These are phyloP conservation scores for Pseudogymnoascus sp. DNA, from an alignment of 2,329 filamentous ascomycete species.

Conservation along the genomic window DNA sequence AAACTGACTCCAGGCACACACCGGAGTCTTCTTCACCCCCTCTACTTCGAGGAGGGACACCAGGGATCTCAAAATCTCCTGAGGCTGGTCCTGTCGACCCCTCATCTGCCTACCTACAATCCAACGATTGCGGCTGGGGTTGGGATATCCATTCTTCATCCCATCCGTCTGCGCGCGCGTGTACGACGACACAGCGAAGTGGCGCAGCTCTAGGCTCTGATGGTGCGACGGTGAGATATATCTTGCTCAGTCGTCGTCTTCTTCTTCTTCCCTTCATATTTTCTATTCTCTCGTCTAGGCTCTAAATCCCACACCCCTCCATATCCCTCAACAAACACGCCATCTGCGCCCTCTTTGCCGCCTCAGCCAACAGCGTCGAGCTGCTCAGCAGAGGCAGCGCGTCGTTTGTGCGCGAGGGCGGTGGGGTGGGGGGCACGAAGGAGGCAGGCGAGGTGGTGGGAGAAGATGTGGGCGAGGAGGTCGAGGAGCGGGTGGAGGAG, in stretches of 20 bases:
- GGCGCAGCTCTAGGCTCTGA: too few species aligned
- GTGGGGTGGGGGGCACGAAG: background rate
- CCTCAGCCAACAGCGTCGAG: constrained; percentile 81
- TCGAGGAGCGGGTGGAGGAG: background rate
- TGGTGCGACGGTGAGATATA: too few species aligned
- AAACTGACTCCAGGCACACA: too few species aligned
- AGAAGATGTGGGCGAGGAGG: background rate
- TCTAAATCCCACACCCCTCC: constrained; percentile 37
- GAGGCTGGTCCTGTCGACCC: too few species aligned
- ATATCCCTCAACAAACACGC: constrained; percentile 81
- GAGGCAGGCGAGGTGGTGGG: background rate
- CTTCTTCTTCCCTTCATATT: constrained; percentile 23
- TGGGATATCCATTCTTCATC: too few species aligned
- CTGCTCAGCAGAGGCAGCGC: constrained; percentile 62
- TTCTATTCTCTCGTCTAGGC: background rate
- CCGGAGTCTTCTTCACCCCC: too few species aligned
- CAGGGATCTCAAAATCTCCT: too few species aligned
- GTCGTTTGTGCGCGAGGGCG: constrained; percentile 33
- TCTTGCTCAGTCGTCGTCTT: background rate
- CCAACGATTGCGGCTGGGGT: too few species aligned
- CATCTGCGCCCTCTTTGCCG: constrained; percentile 86
- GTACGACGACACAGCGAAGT: too few species aligned
- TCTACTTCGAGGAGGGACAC: too few species aligned
- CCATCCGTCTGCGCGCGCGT: too few species aligned
- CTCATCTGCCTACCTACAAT: too few species aligned